Base-by-base conservation (phyloP, 805 yeast species). In the Starmerella ratchasimensis region DNA sequence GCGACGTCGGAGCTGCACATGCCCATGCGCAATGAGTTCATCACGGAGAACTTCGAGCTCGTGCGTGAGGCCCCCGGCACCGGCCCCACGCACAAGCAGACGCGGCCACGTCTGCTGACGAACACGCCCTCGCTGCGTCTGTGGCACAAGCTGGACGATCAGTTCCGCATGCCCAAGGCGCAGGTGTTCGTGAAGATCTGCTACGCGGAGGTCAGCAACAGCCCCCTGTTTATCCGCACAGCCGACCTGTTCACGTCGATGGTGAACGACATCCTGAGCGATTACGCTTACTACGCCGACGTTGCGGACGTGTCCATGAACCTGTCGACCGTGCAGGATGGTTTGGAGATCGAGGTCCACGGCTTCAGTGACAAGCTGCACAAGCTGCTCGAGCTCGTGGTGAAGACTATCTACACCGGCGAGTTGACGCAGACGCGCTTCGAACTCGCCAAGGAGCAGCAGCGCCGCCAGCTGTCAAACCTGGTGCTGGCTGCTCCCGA, bases 71-170 rank as follows among this genome's bases (percentile, higher is more conserved):
- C 7, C 7, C 27, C 11, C n/a, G 15, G 17, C 28, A 10, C 16
- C 16, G 33, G 23, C 16, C 64, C 20, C 49, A 41, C 16, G 36
- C 51, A 8, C 68, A 73, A 3, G 50, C 62, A 44, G 32, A 65
- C 64, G 21, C 71, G 69, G 43, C 95, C 96, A 1, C 62, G 63
- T 26, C 61, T 83, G 28, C 59, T 90, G 38, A 59, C 67, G 32
- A 58, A 67, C 11, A 64, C 64, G 33, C 39, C 37, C 9, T 48
- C 43, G 13, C 44, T 44, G 7, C 30, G 43, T 15, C 58, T 66
- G 27, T 88, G 97, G 97, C 81, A 65, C 57, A 88, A 88, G 56
- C 78, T 78, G 49, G 94, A 88, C 60, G 94, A 88, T 48, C 73
- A 76, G 35, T 80, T 88, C 54, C 73, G 79, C 64, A 80, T 81